Evolutionary conservation across 192 early-diverging fungal species (phyloP).

Genomic region (Backusella tuberculispora): DNA sequence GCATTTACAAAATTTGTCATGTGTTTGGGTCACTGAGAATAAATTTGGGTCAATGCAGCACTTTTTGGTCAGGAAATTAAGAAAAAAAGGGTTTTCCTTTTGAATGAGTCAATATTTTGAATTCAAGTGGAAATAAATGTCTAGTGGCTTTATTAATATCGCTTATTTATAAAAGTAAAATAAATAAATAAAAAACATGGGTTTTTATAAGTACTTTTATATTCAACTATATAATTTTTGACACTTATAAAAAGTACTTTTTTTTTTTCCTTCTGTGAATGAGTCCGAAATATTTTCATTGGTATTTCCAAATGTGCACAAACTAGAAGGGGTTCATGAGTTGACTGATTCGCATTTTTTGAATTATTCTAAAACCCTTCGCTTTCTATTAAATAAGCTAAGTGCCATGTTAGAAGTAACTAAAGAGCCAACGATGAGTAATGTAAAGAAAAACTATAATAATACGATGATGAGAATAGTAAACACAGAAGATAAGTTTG

Average conservation of each 20-base stretch:
- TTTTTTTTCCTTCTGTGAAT: not conserved
- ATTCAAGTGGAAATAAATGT: too few relatives aligned
- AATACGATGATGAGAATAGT: not conserved
- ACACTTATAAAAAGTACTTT: not conserved
- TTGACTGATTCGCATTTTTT: not conserved
- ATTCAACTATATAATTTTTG: too few relatives aligned
- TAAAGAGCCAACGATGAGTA: constrained; percentile 11
- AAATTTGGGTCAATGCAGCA: too few relatives aligned
- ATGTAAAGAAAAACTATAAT: constrained; percentile 25
- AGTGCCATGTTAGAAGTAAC: constrained; percentile 14
- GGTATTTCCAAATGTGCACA: not conserved
- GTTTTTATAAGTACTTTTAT: too few relatives aligned
- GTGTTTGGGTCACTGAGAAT: too few relatives aligned
- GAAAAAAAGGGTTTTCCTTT: too few relatives aligned
- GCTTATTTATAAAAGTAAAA: too few relatives aligned
- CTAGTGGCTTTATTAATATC: too few relatives aligned
- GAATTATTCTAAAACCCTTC: not conserved
- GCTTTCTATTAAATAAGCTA: constrained; percentile 1
- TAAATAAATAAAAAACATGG: too few relatives aligned
- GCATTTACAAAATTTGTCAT: too few relatives aligned
- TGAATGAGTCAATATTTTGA: too few relatives aligned
- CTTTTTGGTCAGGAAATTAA: too few relatives aligned
- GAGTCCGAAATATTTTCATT: not conserved
- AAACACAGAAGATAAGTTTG: not conserved
- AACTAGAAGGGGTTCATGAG: not conserved